Evolutionary conservation across 768 basidiomycete genomes (phyloP).

Genomic region (Podaxis pistillaris): DNA sequence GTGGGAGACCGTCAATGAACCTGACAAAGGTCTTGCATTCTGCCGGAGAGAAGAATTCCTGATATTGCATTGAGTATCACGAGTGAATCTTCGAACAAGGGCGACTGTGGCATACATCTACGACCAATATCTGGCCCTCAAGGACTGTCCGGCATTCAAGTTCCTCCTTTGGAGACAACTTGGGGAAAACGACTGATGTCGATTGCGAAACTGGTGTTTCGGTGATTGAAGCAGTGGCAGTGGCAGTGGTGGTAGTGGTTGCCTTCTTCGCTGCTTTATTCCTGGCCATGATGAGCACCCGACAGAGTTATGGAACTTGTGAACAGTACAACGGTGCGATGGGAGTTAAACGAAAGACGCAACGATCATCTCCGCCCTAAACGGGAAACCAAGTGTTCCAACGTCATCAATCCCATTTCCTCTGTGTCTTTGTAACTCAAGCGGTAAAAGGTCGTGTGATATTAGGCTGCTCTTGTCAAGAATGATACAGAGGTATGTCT

Average conservation of each 20-base stretch:
- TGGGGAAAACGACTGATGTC: conserved; percentile 37
- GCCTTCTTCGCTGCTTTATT: conserved; percentile 21
- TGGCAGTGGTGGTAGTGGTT: conserved; percentile 10
- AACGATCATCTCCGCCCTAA: background rate
- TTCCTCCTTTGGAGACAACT: conserved; percentile 40
- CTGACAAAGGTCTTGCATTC: conserved; percentile 63
- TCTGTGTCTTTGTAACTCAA: too few relatives aligned
- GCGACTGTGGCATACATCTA: conserved; percentile 44
- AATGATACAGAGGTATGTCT: too few relatives aligned
- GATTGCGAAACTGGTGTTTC: background rate
- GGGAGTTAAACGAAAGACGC: background rate
- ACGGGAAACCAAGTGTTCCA: too few relatives aligned
- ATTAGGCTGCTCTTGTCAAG: too few relatives aligned
- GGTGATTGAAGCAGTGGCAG: background rate
- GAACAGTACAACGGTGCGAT: too few relatives aligned
- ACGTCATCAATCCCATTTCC: too few relatives aligned
- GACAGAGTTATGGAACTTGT: too few relatives aligned
- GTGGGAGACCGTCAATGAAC: conserved; percentile 57
- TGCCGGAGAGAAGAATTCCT: conserved; percentile 56
- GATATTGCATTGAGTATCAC: background rate
- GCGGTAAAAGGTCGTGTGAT: too few relatives aligned
- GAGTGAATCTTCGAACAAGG: background rate
- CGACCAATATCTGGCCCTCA: conserved; percentile 62
- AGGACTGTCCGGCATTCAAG: conserved; percentile 48
- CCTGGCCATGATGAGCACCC: too few relatives aligned